Base-by-base conservation (phyloP, 192 early-diverging fungal genomes). In the Backusella macrospora region DNA sequence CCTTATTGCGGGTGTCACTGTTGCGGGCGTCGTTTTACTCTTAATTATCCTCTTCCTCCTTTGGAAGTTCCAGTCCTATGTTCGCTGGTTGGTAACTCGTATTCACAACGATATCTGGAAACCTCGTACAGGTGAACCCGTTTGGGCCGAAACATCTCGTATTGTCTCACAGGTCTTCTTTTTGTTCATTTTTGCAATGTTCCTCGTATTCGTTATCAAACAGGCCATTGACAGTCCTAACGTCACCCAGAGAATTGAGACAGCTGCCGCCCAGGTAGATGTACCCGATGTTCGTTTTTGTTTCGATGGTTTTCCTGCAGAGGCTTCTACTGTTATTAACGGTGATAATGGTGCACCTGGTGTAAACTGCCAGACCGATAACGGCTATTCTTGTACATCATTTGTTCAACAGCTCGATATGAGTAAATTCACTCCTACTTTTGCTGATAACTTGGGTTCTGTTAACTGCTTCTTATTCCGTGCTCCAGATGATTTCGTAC, bases 221-320 rank as follows among this genome's bases (percentile, higher is more conserved):
- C 78, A 80, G 64, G 73, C 74, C 21, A 43, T 80, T 23, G 74
- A 80, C 13, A 72, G 68, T 59, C 78, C 78, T 15, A 80, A 80
- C 21, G 71, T 80, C 23, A 72, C 66, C 5, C 74, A 80, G 40
- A 65, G 71, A 47, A 80, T 80, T 43, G 55, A 80, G n/a, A 47
- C 47, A 15, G 62, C 73, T 14, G 55, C 64, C 65, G 69, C 73
- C n/a, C 21, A n/a, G 9, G 78, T 80, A 6, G 65, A 80, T 26
- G 70, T 75, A 6, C 78, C 78, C 10, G 78, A 80, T 76, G 71
- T 80, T 63, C 78, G 78, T 5, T 80, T 80, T 65, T 80, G 78
- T 42, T 80, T 75, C 52, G 78, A 80, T 69, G 78, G 78, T 34
- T 80, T 63, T 45, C 15, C 68, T 7, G 26, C 21, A 4, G 38